Evolutionary conservation across 352 stramenopile species (phyloP), one percentile per base, ranked within the genome.

Genomic region (Globisporangium paroecandrum): DNA sequence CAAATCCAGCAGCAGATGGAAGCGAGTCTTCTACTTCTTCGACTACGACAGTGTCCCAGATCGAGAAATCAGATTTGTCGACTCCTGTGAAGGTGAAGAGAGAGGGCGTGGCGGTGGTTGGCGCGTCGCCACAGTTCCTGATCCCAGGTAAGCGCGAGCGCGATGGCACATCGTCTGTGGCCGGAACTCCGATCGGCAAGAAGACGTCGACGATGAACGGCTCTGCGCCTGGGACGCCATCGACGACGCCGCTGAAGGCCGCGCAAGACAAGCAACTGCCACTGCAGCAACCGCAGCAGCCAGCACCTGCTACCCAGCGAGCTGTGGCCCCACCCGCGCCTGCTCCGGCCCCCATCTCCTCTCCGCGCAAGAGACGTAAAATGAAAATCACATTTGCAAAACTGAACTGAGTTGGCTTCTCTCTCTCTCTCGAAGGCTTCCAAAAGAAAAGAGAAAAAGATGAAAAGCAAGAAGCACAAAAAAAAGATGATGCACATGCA

Each of bases 321-420:
- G 69, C 75, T 13, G 64, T 74, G 66, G 70, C 83, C 65, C 64
- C 73, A 58, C 64, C 73, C 22, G 65, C 72, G 22, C 77, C 79
- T 64, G 73, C 83, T 56, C 62, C 75, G 60, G 75, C 66, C 36
- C 64, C 73, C 5, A 75, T 84, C 51, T 82, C 85, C 49, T 93
- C 87, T 57, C 87, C 87, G 57, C 87, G 87, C 77, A 95, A 95
- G 74, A 83, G 87, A 83, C 87, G 87, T 89, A 95, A 95, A 89
- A 95, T 95, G 87, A 95, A 95, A 90, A 95, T 95, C 78, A 91
- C 84, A 77, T 95, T 95, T 89, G 79, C 72, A 70, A 92, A 94
- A 90, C 77, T 93, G 71, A 89, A 87, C 79, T 95, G 80, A 94
- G 71, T 72, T 65, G 32, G 20, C 32, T 22, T 27, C 27, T 65